Base-by-base conservation (phyloP, 73 alveolate genomes). In the Blepharisma japonicum region DNA sequence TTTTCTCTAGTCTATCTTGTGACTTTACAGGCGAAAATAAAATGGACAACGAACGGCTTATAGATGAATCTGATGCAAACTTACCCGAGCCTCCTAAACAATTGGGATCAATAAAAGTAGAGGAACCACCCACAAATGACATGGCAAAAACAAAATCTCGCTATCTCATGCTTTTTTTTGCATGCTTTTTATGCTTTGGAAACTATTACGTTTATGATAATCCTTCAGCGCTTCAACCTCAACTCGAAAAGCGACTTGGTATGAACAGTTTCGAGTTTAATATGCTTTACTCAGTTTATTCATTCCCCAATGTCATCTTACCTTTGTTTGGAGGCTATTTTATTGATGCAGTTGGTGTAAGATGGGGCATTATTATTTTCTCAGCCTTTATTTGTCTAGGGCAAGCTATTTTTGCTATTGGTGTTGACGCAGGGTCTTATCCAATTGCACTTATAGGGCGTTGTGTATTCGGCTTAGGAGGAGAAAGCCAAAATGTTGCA, bases 401-500 rank as follows among this genome's bases (percentile, higher is more conserved):
- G 2, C 91, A 90, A 81, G 83, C 86, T 20, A 81, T 93, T 11
- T 91, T 93, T 55, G 80, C 88, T 53, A 67, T 91, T 50, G 98
- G 97, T 6, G 95, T 94, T 45, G 79, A 77, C 56, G 50, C 71
- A 61, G 48, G 79, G 55, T 78, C 92, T 61, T 82, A 78, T 61
- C 86, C 84, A 45, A 72, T 89, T 21, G 80, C 94, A 91, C 46
- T 95, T 32, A 71, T 86, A 6, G 99, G 99, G 18, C 87, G 99
- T 89, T 82, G 92, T 21, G 84, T 96, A 46, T 94, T 96, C 77
- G 99, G 99, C 67, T 85, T 90, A 39, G 96, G 96, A 4, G 94
- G 96, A 0, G 96, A 91, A 78, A 93, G 90, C 85, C 81, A 85
- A 55, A 84, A 89, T 50, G 95, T 91, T 46, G 87, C 95, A 38